phyloP scores from a whole-genome alignment of 768 basidiomycete species.

The Kwoniella sp. region DNA sequence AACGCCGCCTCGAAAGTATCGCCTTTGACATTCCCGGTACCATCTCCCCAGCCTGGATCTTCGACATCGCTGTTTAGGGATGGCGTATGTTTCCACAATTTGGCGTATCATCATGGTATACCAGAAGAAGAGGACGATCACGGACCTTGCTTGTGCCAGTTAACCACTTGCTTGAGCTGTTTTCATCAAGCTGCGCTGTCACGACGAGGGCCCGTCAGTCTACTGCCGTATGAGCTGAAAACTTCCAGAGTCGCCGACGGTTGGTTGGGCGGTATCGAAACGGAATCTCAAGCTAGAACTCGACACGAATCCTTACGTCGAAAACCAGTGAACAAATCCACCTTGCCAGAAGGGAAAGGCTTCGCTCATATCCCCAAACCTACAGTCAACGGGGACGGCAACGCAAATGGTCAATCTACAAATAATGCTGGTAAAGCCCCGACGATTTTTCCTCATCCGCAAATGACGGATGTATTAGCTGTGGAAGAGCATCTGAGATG shows the following conservation, averaged over 20 bases:
- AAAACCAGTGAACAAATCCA: neutral
- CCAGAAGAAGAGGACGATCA: conserved; percentile 48
- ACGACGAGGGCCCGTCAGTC: conserved; percentile 34
- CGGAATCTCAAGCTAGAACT: conserved; percentile 29
- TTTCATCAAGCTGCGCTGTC: conserved; percentile 30
- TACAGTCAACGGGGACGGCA: neutral
- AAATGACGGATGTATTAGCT: conserved; percentile 55
- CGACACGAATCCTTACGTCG: conserved; percentile 20
- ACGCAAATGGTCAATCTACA: conserved; percentile 1
- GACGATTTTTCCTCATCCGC: conserved; percentile 52
- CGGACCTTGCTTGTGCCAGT: conserved; percentile 45
- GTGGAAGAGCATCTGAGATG: conserved; percentile 55
- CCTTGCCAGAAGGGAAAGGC: conserved; percentile 38
- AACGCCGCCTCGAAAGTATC: conserved; percentile 16
- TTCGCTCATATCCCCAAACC: conserved; percentile 40
- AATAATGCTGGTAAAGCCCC: conserved; percentile 31
- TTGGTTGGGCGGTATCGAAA: conserved; percentile 38
- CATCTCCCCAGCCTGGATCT: conserved; percentile 8
- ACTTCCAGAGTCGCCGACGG: conserved; percentile 26
- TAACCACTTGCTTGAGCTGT: conserved; percentile 44
- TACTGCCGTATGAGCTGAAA: conserved; percentile 36
- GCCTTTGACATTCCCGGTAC: conserved; percentile 13
- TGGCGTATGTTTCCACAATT: conserved; percentile 52
- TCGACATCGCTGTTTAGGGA: conserved; percentile 31
- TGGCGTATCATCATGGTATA: conserved; percentile 48